Evolutionary conservation across 805 yeast genomes (phyloP).

Genomic region (Hanseniaspora pseudoguilliermondii): DNA sequence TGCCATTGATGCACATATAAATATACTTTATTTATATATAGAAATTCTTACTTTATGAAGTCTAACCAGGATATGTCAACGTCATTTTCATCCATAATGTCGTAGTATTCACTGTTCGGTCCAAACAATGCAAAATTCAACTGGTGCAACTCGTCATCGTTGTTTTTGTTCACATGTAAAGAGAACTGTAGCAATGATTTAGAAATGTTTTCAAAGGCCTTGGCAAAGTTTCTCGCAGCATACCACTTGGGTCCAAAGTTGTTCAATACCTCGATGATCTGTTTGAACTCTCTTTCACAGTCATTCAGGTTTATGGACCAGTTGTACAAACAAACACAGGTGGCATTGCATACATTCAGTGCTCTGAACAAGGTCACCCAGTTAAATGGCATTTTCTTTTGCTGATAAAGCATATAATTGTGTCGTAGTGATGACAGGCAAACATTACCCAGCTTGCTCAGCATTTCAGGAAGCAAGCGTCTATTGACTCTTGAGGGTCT

Average conservation of each 20-base stretch:
- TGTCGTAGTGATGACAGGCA: slow-evolving; percentile 36
- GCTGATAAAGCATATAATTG: slow-evolving; percentile 35
- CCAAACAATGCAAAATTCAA: slow-evolving; percentile 32
- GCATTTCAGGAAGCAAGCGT: slow-evolving; percentile 30
- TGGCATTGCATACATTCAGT: slow-evolving; percentile 35
- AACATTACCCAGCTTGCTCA: slow-evolving; percentile 34
- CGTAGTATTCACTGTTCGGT: slow-evolving; percentile 35
- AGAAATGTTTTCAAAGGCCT: slow-evolving; percentile 33
- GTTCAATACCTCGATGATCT: slow-evolving; percentile 35
- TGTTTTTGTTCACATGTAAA: slow-evolving; percentile 27
- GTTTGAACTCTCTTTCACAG: slow-evolving; percentile 35
- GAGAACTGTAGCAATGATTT: slow-evolving; percentile 36
- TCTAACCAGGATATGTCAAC: slow-evolving; percentile 36
- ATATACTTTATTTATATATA: not conserved
- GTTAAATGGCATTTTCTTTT: slow-evolving; percentile 35
- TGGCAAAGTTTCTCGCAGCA: slow-evolving; percentile 34
- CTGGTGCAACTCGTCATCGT: slow-evolving; percentile 29
- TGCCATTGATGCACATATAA: slow-evolving; percentile 5
- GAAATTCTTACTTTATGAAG: slow-evolving; percentile 16
- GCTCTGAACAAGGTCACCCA: slow-evolving; percentile 40
- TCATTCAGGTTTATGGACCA: slow-evolving; percentile 36
- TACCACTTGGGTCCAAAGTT: slow-evolving; percentile 38
- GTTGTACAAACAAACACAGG: slow-evolving; percentile 36
- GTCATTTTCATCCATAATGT: slow-evolving; percentile 35
- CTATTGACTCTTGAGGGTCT: slow-evolving; percentile 41